A percentile compares a stretch with the other conserved stretches of the same genome.
Conservation (phyloP, 495 filamentous ascomycete genomes). For the Neurospora sp. region DNA sequence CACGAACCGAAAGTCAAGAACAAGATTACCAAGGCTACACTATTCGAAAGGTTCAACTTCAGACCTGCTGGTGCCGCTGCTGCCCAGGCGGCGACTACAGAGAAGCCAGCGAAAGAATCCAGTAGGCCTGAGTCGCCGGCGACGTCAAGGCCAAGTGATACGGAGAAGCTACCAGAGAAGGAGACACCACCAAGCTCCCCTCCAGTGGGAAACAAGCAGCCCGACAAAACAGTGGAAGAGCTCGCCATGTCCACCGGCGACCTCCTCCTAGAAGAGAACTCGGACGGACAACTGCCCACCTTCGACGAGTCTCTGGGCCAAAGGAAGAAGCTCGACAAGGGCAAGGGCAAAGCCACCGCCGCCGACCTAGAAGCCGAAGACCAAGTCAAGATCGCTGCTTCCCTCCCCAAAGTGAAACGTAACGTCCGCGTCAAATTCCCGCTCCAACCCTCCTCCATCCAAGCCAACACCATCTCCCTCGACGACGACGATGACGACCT, state of each 20-base stretch:
- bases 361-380: constrained; percentile 14
- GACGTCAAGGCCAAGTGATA: neutral
- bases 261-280: constrained; percentile 9
- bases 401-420: constrained; percentile 19
- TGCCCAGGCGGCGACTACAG: neutral
- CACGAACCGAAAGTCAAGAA: constrained; percentile 86
- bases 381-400: neutral
- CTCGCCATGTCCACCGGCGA: neutral
- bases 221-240: neutral
- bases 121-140: constrained; percentile 30
- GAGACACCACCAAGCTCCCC: constrained; percentile 47
- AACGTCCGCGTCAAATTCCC: constrained; percentile 36
- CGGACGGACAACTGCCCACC: constrained; percentile 21
- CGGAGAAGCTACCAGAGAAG: neutral
- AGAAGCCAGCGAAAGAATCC: constrained; percentile 30
- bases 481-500: constrained; percentile 32
- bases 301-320: constrained; percentile 21
- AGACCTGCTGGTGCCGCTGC: constrained; percentile 30
- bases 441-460: constrained; percentile 1
- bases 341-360: constrained; percentile 41
- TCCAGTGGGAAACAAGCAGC: constrained; percentile 19
- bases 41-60: constrained; percentile 81
- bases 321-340: constrained; percentile 37
- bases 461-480: constrained; percentile 17
- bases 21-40: constrained; percentile 74